Evolutionary conservation across 306 rosid genomes (phyloP).

Genomic region (Lotus japonicus): DNA sequence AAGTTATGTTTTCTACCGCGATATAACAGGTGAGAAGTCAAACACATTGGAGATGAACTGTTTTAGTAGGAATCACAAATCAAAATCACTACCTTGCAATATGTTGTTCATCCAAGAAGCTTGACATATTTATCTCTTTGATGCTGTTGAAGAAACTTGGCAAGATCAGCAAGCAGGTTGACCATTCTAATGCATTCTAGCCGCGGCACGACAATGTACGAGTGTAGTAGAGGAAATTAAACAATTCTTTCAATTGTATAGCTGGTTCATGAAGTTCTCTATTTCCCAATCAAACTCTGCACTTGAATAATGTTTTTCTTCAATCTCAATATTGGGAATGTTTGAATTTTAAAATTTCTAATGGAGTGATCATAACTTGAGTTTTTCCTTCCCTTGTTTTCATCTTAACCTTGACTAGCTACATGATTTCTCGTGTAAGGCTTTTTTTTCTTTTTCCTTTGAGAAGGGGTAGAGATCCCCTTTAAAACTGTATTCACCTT

Average conservation of each 20-base stretch:
- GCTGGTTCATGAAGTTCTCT: slow-evolving; percentile 34
- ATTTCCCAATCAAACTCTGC: background rate
- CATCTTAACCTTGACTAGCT: background rate
- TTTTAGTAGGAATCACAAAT: slow-evolving; percentile 41
- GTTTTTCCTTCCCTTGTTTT: background rate
- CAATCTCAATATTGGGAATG: slow-evolving; percentile 6
- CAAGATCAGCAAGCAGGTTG: slow-evolving; percentile 68
- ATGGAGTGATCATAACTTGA: slow-evolving; percentile 14
- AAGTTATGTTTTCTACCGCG: slow-evolving; percentile 57
- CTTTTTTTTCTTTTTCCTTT: too few relatives aligned
- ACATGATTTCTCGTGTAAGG: background rate
- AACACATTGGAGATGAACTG: slow-evolving; percentile 71
- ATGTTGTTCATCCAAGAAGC: background rate
- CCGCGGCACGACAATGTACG: slow-evolving; percentile 62
- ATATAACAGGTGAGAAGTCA: slow-evolving; percentile 53
- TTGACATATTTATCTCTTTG: slow-evolving; percentile 13
- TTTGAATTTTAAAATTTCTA: slow-evolving; percentile 23
- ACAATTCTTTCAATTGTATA: slow-evolving; percentile 47
- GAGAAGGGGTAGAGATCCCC: too few relatives aligned
- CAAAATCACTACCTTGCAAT: background rate
- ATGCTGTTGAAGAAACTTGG: slow-evolving; percentile 22
- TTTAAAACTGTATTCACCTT: too few relatives aligned
- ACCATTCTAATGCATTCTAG: slow-evolving; percentile 77
- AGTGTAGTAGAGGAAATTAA: slow-evolving; percentile 36
- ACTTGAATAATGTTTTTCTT: slow-evolving; percentile 15